phyloP scores from a whole-genome alignment of 257 asterid species.

The Agastache rugosa region DNA sequence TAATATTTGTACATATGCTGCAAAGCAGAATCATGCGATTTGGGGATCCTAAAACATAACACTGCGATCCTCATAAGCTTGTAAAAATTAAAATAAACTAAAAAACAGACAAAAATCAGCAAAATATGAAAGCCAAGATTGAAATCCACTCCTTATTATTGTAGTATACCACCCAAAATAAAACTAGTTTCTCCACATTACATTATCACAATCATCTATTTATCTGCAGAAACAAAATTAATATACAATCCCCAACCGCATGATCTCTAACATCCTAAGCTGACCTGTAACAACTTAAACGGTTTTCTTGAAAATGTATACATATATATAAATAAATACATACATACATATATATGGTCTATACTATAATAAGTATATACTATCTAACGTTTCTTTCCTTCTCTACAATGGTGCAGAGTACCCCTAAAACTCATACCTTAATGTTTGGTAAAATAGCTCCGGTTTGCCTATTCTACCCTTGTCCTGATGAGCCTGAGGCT shows the following conservation, averaged over 20 bases:
- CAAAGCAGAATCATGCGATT: background rate
- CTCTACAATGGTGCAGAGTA: conserved; percentile 54
- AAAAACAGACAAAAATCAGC: background rate
- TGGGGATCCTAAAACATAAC: background rate
- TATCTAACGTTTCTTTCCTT: conserved; percentile 38
- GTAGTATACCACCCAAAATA: conserved; percentile 63
- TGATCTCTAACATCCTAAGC: conserved; percentile 50
- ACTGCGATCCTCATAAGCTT: background rate
- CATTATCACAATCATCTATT: conserved; percentile 68
- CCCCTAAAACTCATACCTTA: conserved; percentile 14
- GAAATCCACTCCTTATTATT: conserved; percentile 54
- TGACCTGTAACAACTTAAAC: conserved; percentile 57
- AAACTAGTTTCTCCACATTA: conserved; percentile 44
- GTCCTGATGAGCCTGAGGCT: background rate
- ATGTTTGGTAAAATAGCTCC: conserved; percentile 7
- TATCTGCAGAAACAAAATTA: conserved; percentile 76
- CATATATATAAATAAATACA: conserved; percentile 30
- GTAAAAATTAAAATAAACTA: background rate
- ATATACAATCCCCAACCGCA: conserved; percentile 82
- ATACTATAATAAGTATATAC: conserved; percentile 39
- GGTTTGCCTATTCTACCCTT: conserved; percentile 22
- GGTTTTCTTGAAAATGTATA: conserved; percentile 62
- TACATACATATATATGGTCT: conserved; percentile 39
- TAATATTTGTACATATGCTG: background rate
- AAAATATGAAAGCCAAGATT: background rate